Percentiles rank a stretch among this genome's conserved stretches.
phyloP scores from a whole-genome alignment of 108 stramenopile species.

The Cyclotella atomus region DNA sequence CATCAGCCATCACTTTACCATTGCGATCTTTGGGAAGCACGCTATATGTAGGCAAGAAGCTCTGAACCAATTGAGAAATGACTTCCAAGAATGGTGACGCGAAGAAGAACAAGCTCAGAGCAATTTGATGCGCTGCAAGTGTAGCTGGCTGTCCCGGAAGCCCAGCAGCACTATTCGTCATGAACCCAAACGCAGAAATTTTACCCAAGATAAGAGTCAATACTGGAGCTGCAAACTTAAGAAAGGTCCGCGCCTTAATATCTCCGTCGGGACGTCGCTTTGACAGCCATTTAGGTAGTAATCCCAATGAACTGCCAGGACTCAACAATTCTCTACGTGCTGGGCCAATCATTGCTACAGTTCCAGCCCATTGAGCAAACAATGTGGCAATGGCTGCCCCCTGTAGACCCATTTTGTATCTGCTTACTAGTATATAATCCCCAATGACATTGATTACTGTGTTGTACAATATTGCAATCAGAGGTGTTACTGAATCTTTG shows the following conservation, averaged over 20 bases:
- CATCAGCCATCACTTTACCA: constrained; percentile 30
- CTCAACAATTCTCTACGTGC: constrained; percentile 60
- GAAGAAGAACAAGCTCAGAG: constrained; percentile 82
- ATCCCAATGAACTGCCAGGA: constrained; percentile 34
- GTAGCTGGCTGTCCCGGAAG: constrained; percentile 80
- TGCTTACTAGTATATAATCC: constrained; percentile 74
- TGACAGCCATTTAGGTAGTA: constrained; percentile 27
- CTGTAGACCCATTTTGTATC: constrained; percentile 68
- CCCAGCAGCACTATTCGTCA: constrained; percentile 85
- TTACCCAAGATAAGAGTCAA: constrained; percentile 86
- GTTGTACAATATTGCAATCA: constrained; percentile 75
- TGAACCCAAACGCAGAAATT: constrained; percentile 88
- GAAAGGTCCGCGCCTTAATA: constrained; percentile 63
- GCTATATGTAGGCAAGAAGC: constrained; percentile 67
- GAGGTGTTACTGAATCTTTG: constrained; percentile 84
- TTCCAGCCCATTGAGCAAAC: constrained; percentile 76
- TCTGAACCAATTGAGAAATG: constrained; percentile 84
- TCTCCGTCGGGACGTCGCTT: constrained; percentile 23
- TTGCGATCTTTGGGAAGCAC: constrained; percentile 23
- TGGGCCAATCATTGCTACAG: constrained; percentile 67
- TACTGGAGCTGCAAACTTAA: constrained; percentile 85
- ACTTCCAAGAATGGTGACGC: constrained; percentile 89
- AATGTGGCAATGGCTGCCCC: constrained; percentile 88
- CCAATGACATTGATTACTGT: constrained; percentile 76
- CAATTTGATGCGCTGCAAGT: constrained; percentile 86